A percentile compares a stretch with the other conserved stretches of the same genome.
These are phyloP conservation scores for Tagetes patula DNA, from an alignment of 129 eudicot species.

Conservation along the genomic window DNA sequence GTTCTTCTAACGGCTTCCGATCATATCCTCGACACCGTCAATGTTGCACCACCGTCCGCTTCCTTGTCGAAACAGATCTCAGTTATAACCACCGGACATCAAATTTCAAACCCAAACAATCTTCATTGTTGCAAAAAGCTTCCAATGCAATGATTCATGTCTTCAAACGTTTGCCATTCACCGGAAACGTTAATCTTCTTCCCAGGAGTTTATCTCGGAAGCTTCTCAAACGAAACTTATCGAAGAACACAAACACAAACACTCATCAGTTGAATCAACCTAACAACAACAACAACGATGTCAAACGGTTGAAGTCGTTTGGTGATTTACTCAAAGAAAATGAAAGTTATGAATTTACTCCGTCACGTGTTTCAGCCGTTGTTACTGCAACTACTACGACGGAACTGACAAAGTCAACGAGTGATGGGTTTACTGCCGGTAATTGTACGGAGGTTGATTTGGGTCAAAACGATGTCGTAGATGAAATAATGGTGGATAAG, in stretches of 20 bases:
- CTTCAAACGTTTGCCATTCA: constrained; percentile 59
- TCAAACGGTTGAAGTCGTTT: constrained; percentile 52
- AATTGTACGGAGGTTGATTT: constrained; percentile 27
- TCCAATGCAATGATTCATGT: constrained; percentile 49
- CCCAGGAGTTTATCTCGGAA: constrained; percentile 58
- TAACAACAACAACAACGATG: constrained; percentile 31
- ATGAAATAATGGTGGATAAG: constrained; percentile 7
- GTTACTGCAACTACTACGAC: constrained; percentile 18
- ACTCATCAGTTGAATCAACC: no score
- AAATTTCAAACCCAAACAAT: constrained; percentile 23
- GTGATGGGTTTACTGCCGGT: constrained; percentile 37
- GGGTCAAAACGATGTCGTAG: constrained; percentile 37
- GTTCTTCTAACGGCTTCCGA: constrained; percentile 85
- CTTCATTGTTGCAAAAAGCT: constrained; percentile 53
- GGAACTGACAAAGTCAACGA: constrained; percentile 18
- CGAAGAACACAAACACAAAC: constrained; percentile 44
- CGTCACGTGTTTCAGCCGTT: constrained; percentile 19
- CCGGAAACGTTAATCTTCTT: background rate
- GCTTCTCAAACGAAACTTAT: constrained; percentile 49
- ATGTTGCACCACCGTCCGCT: constrained; percentile 64
- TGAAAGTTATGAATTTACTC: background rate
- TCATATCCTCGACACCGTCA: constrained; percentile 67
- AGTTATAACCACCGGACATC: background rate
- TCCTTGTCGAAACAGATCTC: constrained; percentile 55
- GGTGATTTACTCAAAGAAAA: constrained; percentile 40